Conservation (phyloP, 306 rosid species). For the Castanea crenata region DNA sequence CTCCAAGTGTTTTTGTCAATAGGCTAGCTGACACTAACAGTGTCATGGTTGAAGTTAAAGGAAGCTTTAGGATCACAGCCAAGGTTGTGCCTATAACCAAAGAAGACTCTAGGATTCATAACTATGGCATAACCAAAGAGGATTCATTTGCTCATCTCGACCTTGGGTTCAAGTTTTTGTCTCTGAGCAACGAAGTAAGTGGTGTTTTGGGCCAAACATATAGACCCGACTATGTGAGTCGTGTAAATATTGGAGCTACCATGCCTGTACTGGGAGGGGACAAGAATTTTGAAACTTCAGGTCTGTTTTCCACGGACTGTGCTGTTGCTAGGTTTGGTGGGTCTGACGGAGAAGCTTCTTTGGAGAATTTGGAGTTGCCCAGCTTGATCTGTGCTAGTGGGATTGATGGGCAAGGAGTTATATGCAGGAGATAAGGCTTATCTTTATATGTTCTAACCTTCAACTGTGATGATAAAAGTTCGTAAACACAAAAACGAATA, state of each 20-base stretch:
- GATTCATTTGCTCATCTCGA: slow-evolving; percentile 65
- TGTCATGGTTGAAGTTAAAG: slow-evolving; percentile 41
- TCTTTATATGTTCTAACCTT: background rate
- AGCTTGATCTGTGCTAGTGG: slow-evolving; percentile 41
- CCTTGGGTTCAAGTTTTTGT: slow-evolving; percentile 57
- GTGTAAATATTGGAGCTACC: slow-evolving; percentile 36
- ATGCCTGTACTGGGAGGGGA: slow-evolving; percentile 65
- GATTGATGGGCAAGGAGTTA: slow-evolving; percentile 44
- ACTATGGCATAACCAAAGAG: slow-evolving; percentile 52
- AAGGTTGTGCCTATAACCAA: slow-evolving; percentile 62
- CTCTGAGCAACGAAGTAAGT: slow-evolving; percentile 38
- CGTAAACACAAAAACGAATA: too few relatives aligned
- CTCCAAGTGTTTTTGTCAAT: slow-evolving; percentile 11
- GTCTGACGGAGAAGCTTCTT: slow-evolving; percentile 1
- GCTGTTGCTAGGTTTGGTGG: slow-evolving; percentile 40
- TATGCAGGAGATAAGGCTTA: slow-evolving; percentile 35
- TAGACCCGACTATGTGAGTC: slow-evolving; percentile 39
- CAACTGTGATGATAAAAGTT: background rate
- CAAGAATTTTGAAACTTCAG: slow-evolving; percentile 40
- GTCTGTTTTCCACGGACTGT: slow-evolving; percentile 50
- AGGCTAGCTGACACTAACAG: slow-evolving; percentile 34
- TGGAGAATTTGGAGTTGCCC: slow-evolving; percentile 28
- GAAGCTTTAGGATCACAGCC: slow-evolving; percentile 42
- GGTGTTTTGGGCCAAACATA: slow-evolving; percentile 73
- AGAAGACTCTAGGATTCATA: slow-evolving; percentile 55